Evolutionary conservation across 2,329 filamentous ascomycete species (phyloP), one percentile per base, ranked within the genome.

Genomic region (Chaetomiaceae sp.): DNA sequence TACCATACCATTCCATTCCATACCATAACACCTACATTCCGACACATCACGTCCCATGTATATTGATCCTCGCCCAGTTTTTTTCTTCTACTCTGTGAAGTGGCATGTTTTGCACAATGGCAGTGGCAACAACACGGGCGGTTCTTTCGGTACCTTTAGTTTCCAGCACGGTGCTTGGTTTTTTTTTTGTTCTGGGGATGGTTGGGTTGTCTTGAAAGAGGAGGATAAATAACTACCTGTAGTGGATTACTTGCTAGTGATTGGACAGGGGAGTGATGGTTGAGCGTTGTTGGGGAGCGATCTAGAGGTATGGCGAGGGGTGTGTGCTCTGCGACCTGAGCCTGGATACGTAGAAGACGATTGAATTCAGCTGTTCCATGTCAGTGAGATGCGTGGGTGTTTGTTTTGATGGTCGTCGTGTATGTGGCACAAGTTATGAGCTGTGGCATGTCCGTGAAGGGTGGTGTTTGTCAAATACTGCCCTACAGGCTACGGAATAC

Each of bases 21-120:
- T 16, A 21, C 20, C 19, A 12, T 21, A n/a, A 14, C 31, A 9
- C 51, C 23, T 51, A 50, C 27, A 38, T 48, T 51, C 19, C 17
- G n/a, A n/a, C 20, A n/a, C 16, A n/a, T 37, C 16, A 27, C 25
- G 10, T 27, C 25, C 25, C 17, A 16, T 48, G 20, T 48, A 42
- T 25, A 16, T 44, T 48, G 25, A 17, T 23, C 5, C 23, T 27
- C 25, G 6, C 19, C 5, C 25, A 30, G 5, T 43, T 30, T 37
- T 20, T 39, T 30, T 10, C 16, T 14, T 10, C 20, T 19, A 21
- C 16, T 40, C 13, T 34, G 37, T 16, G 23, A n/a, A 21, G 34
- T 39, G 20, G 41, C 41, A 25, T 39, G 23, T 34, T 50, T 34
- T 8, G 3, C 8, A 16, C 10, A 27, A 27, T 27, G 25, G 10